Evolutionary conservation across 805 yeast genomes (phyloP), one percentile per base, ranked within the genome.

Genomic region (Grigorovia yakushimaensis): DNA sequence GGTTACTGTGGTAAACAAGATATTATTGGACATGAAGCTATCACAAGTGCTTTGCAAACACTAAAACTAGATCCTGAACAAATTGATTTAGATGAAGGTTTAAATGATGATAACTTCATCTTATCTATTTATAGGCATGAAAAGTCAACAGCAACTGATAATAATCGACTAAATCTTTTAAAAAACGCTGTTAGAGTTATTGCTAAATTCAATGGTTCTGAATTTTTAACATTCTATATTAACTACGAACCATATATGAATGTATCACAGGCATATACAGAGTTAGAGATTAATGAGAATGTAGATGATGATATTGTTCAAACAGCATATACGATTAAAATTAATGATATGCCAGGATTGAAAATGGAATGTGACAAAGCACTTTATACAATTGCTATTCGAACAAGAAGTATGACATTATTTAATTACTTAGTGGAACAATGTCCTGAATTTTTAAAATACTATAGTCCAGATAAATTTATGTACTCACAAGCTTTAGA

Each of bases 291-390:
- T 17, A 73, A 72, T 46, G 70, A 72, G 1, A 64, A 70, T 0
- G 77, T 80, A 13, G 82, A 77, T 49, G 86, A 82, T 58, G 93
- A 85, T 51, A 78, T 84, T 41, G 76, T 87, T 2, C 72, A 79
- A 24, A 83, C 94, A 1, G 89, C 94, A 0, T 84, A 78, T 57
- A 81, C 83, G 48, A 71, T 83, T 40, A 79, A 80, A 49, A 57
- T 73, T 1, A 76, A 76, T 39, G 94, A 85, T 48, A 56, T 65
- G 1, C 71, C 70, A 1, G 70, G 72, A 1, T 48, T 46, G 58
- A 74, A 45, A 69, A 65, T 37, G 52, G 76, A 30, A 49, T 58
- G 43, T 46, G 74, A 78, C 42, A 72, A 82, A 48, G 79, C 88
- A 0, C 64, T 85, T 41, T 66, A 79, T 22, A 75, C 88, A 0